Base-by-base conservation (phyloP, 2,329 filamentous ascomycete species). In the Alternaria longipes region DNA sequence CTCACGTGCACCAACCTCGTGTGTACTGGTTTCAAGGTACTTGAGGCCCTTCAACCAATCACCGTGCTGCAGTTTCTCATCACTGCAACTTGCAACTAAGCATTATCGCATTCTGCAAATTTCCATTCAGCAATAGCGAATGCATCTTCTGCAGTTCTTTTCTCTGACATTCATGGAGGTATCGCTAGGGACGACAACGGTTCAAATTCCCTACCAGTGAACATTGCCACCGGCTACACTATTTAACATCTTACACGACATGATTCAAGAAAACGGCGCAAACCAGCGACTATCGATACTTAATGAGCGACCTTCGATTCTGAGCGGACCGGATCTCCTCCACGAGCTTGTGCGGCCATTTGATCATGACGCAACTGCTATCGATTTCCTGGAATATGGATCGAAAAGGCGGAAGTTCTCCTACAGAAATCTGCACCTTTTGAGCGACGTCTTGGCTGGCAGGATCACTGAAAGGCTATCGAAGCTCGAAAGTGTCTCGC, bases 371-470 rank as follows among this genome's bases (percentile, higher is more conserved):
- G 68, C 52, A 26, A 58, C 72, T 6, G 91, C 91, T 8, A 84
- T 94, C 63, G 90, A 93, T 58, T 91, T 88, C 72, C 81, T 87
- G 30, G 79, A 82, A 59, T 68, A 81, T 45, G 80, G 85, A 65
- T 84, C 82, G 28, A 73, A 71, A 28, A 80, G 79, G 28, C 78
- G 77, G 9, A 79, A 73, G 1, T 74, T 91, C 44, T 87, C 88
- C 0, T 96, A 94, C 73, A 57, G 74, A 9, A 78, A 88, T 42
- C 80, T 95, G 22, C 88, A 94, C 72, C 66, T 73, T 28, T 80
- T 83, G 30, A 87, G 90, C 9, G 80, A 86, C 51, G 69, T 67
- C 3, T 78, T 93, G 36, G 88, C 90, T 16, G 70, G 74, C 45
- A 58, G 69, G 50, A 72, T 77, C 42, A 60, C 44, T 16, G 46